A percentile compares a stretch with the other conserved stretches of the same genome.
These are phyloP conservation scores for Solanum corneliomulleri DNA, from an alignment of 257 asterid species.

Conservation along the genomic window DNA sequence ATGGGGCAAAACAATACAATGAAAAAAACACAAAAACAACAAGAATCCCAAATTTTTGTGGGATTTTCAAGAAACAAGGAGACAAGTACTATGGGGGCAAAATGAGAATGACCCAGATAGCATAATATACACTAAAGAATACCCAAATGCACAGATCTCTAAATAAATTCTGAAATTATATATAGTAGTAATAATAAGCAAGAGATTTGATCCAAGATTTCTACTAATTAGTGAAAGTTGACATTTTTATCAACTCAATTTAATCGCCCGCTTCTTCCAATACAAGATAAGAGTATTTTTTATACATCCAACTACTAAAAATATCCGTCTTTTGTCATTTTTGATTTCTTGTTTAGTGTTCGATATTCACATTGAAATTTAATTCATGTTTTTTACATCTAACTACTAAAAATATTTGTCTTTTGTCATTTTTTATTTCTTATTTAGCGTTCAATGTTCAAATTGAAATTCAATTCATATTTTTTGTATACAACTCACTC, in stretches of 20 bases:
- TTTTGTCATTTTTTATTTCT: too few species aligned
- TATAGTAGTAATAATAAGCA: not conserved
- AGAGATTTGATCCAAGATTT: not conserved
- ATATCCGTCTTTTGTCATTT: not conserved
- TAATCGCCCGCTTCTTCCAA: not conserved
- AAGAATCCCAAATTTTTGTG: not conserved
- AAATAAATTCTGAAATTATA: not conserved
- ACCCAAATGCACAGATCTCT: not conserved
- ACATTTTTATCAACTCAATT: not conserved
- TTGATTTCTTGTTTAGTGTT: rapidly evolving
- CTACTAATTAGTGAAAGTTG: not conserved
- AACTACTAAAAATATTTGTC: too few species aligned
- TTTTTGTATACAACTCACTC: too few species aligned
- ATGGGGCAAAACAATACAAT: not conserved
- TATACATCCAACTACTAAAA: not conserved
- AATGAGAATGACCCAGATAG: not conserved
- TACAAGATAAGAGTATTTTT: not conserved
- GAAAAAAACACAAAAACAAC: not conserved
- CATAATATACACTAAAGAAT: not conserved
- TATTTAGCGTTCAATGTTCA: too few species aligned
- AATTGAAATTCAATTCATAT: too few species aligned
- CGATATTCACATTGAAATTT: too few species aligned
- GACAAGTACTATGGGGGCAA: not conserved
- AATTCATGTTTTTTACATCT: too few species aligned
- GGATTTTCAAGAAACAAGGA: not conserved